phyloP scores from a whole-genome alignment of 1,284 basidiomycete species.

The Trichosporon inkin region DNA sequence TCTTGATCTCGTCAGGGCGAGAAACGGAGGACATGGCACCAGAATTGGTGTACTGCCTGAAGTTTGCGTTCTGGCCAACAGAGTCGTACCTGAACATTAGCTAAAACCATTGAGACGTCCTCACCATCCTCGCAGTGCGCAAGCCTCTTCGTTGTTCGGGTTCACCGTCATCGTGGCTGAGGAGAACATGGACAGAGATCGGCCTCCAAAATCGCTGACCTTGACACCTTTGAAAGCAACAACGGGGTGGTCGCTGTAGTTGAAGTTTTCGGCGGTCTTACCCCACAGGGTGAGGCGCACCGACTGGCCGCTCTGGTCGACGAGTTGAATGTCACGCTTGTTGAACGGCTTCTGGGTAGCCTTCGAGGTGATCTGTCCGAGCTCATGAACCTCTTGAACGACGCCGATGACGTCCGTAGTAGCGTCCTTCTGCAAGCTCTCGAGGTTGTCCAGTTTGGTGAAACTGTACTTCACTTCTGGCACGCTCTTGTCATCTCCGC shows the following conservation, averaged over 20 bases:
- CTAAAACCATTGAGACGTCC: neutral
- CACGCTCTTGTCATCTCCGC: slow-evolving; percentile 64
- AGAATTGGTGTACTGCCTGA: slow-evolving; percentile 64
- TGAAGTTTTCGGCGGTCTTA: slow-evolving; percentile 83
- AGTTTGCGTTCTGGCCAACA: slow-evolving; percentile 60
- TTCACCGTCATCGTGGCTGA: slow-evolving; percentile 72
- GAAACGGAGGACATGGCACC: slow-evolving; percentile 46
- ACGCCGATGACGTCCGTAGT: slow-evolving; percentile 71
- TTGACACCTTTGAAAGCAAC: slow-evolving; percentile 93
- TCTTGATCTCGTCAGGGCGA: slow-evolving; percentile 66
- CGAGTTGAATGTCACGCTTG: slow-evolving; percentile 83
- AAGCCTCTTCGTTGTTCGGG: slow-evolving; percentile 83
- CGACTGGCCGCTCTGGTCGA: slow-evolving; percentile 75
- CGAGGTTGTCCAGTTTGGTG: slow-evolving; percentile 62
- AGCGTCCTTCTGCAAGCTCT: slow-evolving; percentile 66
- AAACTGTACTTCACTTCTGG: slow-evolving; percentile 83
- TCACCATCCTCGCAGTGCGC: slow-evolving; percentile 79
- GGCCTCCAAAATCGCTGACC: slow-evolving; percentile 91
- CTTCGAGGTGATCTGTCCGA: slow-evolving; percentile 69
- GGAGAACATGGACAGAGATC: slow-evolving; percentile 69
- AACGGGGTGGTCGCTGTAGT: slow-evolving; percentile 59
- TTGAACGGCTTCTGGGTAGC: slow-evolving; percentile 64
- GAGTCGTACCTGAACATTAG: slow-evolving; percentile 55
- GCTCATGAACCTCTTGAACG: slow-evolving; percentile 70
- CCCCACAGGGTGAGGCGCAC: slow-evolving; percentile 94